Conservation (phyloP, 2,329 filamentous ascomycete species). For the Fusarium falciforme region DNA sequence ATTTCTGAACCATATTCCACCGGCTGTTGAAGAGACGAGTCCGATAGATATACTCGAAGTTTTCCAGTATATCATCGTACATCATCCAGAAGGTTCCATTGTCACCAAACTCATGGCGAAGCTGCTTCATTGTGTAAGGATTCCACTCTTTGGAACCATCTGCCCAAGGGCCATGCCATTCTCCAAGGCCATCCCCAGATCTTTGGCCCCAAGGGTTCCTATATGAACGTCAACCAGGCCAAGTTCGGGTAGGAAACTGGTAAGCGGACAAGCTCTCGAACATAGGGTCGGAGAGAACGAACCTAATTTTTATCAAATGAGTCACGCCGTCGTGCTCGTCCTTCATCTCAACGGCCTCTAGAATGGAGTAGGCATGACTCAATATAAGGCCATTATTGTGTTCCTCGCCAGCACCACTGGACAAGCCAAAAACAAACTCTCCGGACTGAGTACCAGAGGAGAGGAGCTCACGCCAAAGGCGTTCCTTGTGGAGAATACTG, state of each 20-base stretch:
- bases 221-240: slow-evolving; percentile 25
- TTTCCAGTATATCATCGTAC: slow-evolving; percentile 57
- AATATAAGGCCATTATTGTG: slow-evolving; percentile 55
- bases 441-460: slow-evolving; percentile 66
- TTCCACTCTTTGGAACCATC: slow-evolving; percentile 82
- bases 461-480: slow-evolving; percentile 71
- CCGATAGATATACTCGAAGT: slow-evolving; percentile 57
- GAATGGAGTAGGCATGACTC: slow-evolving; percentile 63
- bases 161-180: slow-evolving; percentile 80
- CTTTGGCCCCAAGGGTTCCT: slow-evolving; percentile 79
- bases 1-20: slow-evolving; percentile 59
- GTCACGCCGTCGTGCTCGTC: slow-evolving; percentile 53
- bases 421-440: slow-evolving; percentile 70
- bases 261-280: background rate
- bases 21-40: slow-evolving; percentile 60
- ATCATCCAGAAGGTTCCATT: slow-evolving; percentile 69
- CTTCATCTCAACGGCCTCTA: slow-evolving; percentile 58
- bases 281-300: slow-evolving; percentile 7
- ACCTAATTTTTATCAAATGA: slow-evolving; percentile 59
- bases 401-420: slow-evolving; percentile 43
- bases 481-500: slow-evolving; percentile 72
- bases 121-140: slow-evolving; percentile 74
- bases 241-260: background rate
- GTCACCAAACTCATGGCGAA: slow-evolving; percentile 75
- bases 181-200: slow-evolving; percentile 52